These are phyloP conservation scores for Didymella pinodella DNA, from an alignment of 2,329 filamentous ascomycete genomes.

Conservation along the genomic window DNA sequence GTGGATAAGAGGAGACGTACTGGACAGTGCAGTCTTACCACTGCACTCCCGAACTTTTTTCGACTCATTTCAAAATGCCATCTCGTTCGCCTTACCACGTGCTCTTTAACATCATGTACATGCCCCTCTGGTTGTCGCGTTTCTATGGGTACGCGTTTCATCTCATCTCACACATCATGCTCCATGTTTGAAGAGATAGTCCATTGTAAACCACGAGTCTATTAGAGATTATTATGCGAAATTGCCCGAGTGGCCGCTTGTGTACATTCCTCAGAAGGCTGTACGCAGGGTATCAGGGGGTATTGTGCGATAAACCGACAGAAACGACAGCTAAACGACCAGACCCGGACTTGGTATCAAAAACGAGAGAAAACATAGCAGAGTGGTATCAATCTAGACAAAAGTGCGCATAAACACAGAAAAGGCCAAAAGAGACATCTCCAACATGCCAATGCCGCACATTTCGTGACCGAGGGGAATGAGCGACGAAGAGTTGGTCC, in stretches of 20 bases:
- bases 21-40: too few species aligned
- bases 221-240: conserved; percentile 53
- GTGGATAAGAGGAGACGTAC: too few species aligned
- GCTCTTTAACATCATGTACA: too few species aligned
- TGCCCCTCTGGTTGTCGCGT: too few species aligned
- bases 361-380: conserved; percentile 50
- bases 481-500: conserved; percentile 41
- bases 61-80: too few species aligned
- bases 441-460: conserved; percentile 48
- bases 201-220: conserved; percentile 36
- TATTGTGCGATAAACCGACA: conserved; percentile 50
- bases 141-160: not conserved
- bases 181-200: not conserved
- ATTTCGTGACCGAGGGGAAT: conserved; percentile 41
- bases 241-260: conserved; percentile 53
- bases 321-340: conserved; percentile 41
- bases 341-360: conserved; percentile 49
- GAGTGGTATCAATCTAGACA: conserved; percentile 56
- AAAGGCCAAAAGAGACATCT: conserved; percentile 43
- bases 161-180: conserved; percentile 2
- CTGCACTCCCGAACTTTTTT: too few species aligned
- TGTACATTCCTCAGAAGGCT: conserved; percentile 51
- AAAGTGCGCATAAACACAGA: conserved; percentile 46
- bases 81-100: too few species aligned
- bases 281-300: conserved; percentile 54